Evolutionary conservation across 1,284 basidiomycete genomes (phyloP), one percentile per base, ranked within the genome.

Genomic region (Meripilus lineatus): DNA sequence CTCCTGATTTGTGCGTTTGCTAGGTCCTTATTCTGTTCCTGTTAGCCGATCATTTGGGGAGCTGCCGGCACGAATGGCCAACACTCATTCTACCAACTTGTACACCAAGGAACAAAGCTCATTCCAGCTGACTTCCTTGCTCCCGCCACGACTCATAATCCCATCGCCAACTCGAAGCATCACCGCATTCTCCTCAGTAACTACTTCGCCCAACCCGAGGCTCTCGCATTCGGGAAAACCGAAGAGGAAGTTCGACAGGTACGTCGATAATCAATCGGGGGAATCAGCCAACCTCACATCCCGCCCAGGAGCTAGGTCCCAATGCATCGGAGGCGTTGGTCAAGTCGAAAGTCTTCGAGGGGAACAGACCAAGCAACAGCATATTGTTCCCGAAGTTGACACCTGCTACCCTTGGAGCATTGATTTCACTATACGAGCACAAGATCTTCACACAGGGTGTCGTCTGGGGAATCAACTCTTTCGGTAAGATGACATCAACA

Each of bases 391-490:
- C 93, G 32, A 73, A 92, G 54, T 70, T 98, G 58, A 97, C 93
- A 1, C 95, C 96, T 10, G 80, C 84, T 34, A 89, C 86, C 5
- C 83, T 98, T 24, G 94, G 81, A 38, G 85, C 91, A 1, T 70
- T 95, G 40, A 86, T 95, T 58, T 89, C 88, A n/a, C 61, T 95
- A 53, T 95, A 95, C 64, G 95, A 99, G 70, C 95, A 99, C 77
- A 99, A 99, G 79, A 97, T 99, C 63, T 96, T 97, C 66, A 88
- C 90, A 0, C 96, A 99, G 67, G 95, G 95, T 60, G 88, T 90
- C 40, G 77, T 98, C 51, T 98, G 94, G 94, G 90, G 92, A 37
- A 96, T 99, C 75, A 99, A 99, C 77, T 95, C 92, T 8, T 99
- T 89, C 65, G 91, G 88, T 89, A 44, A 30, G 77, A 59, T 11